phyloP scores from a whole-genome alignment of 2,329 filamentous ascomycete species.

The Scedosporium dehoogii region DNA sequence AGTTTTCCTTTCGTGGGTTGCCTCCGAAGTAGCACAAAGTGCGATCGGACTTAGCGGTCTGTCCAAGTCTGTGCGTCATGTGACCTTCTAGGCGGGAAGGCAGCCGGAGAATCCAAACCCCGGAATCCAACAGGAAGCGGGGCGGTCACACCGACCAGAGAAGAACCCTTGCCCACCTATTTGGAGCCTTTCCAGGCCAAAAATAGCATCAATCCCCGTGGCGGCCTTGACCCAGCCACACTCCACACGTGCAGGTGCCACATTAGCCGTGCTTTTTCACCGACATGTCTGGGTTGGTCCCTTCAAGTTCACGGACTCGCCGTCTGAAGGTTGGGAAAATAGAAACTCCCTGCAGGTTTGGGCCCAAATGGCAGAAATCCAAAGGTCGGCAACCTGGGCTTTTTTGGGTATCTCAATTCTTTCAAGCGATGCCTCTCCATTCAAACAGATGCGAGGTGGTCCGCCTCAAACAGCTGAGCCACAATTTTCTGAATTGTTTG shows the following conservation, averaged over 20 bases:
- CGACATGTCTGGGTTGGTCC: not conserved
- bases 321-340: not conserved
- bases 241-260: not conserved
- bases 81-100: not conserved
- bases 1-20: not conserved
- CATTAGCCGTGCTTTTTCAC: not conserved
- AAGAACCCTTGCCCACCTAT: not conserved
- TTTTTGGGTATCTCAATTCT: not conserved
- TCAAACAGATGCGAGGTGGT: not conserved
- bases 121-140: not conserved
- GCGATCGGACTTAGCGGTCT: not conserved
- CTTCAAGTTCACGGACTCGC: not conserved
- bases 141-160: not conserved
- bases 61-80: conserved; percentile 5
- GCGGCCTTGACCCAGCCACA: not conserved
- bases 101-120: not conserved
- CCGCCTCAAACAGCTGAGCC: not conserved
- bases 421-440: not conserved
- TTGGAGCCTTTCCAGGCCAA: not conserved
- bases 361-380: not conserved
- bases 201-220: not conserved
- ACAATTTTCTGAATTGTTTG: not conserved
- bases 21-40: not conserved
- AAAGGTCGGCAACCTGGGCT: not conserved
- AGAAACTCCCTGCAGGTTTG: not conserved